Percentiles rank a stretch among this genome's conserved stretches.
Evolutionary conservation across 495 filamentous ascomycete genomes (phyloP).

Genomic region (Clohesyomyces aquaticus): DNA sequence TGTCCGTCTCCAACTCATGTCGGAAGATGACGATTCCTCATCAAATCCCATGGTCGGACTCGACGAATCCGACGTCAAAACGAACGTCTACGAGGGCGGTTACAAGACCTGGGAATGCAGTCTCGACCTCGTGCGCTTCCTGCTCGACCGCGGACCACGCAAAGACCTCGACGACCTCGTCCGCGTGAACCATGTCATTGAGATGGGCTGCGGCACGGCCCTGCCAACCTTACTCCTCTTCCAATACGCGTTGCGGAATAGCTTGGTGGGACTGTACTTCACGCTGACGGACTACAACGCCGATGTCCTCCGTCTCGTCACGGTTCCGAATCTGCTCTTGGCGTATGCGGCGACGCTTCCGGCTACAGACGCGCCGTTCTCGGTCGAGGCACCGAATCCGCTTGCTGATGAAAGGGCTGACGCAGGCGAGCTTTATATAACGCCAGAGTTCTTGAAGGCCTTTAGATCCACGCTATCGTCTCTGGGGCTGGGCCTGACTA

Average conservation of each 20-base stretch:
- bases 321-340: slow-evolving; percentile 83
- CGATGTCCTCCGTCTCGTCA: slow-evolving; percentile 81
- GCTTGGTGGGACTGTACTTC: slow-evolving; percentile 57
- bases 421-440: slow-evolving; percentile 76
- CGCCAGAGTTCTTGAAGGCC: slow-evolving; percentile 59
- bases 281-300: slow-evolving; percentile 89
- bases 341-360: slow-evolving; percentile 67
- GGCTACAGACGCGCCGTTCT: slow-evolving; percentile 35
- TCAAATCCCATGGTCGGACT: slow-evolving; percentile 54
- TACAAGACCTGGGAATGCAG: slow-evolving; percentile 99
- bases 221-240: slow-evolving; percentile 80
- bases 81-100: slow-evolving; percentile 94
- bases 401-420: slow-evolving; percentile 27
- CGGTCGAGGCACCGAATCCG: slow-evolving; percentile 34
- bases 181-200: slow-evolving; percentile 64
- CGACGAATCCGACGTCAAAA: slow-evolving; percentile 80
- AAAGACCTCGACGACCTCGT: slow-evolving; percentile 48
- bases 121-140: slow-evolving; percentile 77
- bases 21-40: slow-evolving; percentile 66
- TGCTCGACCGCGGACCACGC: slow-evolving; percentile 50
- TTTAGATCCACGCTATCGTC: slow-evolving; percentile 64
- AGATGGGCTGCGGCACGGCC: slow-evolving; percentile 92
- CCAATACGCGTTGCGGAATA: slow-evolving; percentile 62
- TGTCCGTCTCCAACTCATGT: slow-evolving; percentile 90
- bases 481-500: slow-evolving; percentile 64